These are phyloP conservation scores for Chlamydomonas incerta DNA, from an alignment of 139 green algal species.

Conservation along the genomic window DNA sequence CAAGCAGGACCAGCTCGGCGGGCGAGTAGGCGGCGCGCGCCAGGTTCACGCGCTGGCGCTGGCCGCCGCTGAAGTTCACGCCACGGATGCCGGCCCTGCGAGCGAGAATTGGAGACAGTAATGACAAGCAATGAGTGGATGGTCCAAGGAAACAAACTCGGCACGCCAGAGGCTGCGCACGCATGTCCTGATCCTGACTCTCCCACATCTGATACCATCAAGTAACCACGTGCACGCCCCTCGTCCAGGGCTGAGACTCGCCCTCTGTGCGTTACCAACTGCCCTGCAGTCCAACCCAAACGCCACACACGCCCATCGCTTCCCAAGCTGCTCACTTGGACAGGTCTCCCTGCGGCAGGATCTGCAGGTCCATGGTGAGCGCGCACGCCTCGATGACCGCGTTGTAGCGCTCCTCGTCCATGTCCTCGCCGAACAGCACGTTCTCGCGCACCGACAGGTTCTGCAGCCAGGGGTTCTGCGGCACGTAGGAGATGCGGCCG, in stretches of 20 bases:
- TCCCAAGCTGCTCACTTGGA: constrained; percentile 38
- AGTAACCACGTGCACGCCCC: too few species aligned
- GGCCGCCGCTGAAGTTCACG: constrained; percentile 69
- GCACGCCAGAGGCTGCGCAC: too few species aligned
- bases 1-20: constrained; percentile 59
- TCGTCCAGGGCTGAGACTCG: neutral
- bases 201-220: too few species aligned
- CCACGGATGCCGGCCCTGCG: constrained; percentile 62
- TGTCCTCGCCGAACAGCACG: constrained; percentile 66
- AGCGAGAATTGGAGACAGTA: neutral
- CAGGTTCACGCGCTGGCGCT: constrained; percentile 67
- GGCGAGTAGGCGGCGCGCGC: constrained; percentile 56
- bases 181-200: too few species aligned
- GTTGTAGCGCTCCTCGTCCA: constrained; percentile 58
- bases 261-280: neutral
- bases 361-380: constrained; percentile 67
- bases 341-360: constrained; percentile 64
- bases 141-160: too few species aligned
- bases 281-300: neutral
- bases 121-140: too few species aligned
- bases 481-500: constrained; percentile 54
- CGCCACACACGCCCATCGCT: too few species aligned
- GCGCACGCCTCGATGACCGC: constrained; percentile 66
- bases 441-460: constrained; percentile 78
- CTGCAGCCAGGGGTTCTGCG: constrained; percentile 76